phyloP scores from a whole-genome alignment of 805 yeast species.

The Middelhovenomyces tepae region DNA sequence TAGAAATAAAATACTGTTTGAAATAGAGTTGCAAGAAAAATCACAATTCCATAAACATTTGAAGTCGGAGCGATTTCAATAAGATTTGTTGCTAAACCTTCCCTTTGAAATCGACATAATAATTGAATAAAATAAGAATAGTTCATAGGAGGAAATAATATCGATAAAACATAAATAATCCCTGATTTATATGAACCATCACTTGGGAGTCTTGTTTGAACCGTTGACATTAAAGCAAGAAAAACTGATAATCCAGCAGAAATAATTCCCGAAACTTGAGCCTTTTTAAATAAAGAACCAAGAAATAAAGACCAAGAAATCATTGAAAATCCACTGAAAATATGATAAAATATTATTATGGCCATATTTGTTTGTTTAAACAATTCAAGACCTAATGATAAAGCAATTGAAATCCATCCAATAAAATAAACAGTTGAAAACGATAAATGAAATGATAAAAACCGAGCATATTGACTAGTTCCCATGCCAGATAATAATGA shows the following conservation, averaged over 20 bases:
- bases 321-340: slow-evolving; percentile 25
- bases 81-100: slow-evolving; percentile 17
- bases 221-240: slow-evolving; percentile 25
- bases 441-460: slow-evolving; percentile 22
- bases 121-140: slow-evolving; percentile 27
- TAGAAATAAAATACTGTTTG: slow-evolving; percentile 24
- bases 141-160: slow-evolving; percentile 29
- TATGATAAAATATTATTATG: slow-evolving; percentile 24
- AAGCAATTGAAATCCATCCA: slow-evolving; percentile 28
- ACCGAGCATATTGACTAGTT: slow-evolving; percentile 19
- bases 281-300: slow-evolving; percentile 23
- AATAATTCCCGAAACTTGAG: slow-evolving; percentile 28
- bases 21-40: slow-evolving; percentile 26
- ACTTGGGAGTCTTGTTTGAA: slow-evolving; percentile 20
- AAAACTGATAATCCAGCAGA: slow-evolving; percentile 26
- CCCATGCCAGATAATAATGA: slow-evolving; percentile 27
- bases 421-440: slow-evolving; percentile 25
- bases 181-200: slow-evolving; percentile 19
- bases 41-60: slow-evolving; percentile 16
- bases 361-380: slow-evolving; percentile 20
- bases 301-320: slow-evolving; percentile 26
- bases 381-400: slow-evolving; percentile 18
- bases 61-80: slow-evolving; percentile 23
- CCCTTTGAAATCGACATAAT: slow-evolving; percentile 24
- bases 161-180: slow-evolving; percentile 23